Evolutionary conservation across 140 eudicot genomes (phyloP), one percentile per base, ranked within the genome.

Genomic region (Stevia rebaudiana): DNA sequence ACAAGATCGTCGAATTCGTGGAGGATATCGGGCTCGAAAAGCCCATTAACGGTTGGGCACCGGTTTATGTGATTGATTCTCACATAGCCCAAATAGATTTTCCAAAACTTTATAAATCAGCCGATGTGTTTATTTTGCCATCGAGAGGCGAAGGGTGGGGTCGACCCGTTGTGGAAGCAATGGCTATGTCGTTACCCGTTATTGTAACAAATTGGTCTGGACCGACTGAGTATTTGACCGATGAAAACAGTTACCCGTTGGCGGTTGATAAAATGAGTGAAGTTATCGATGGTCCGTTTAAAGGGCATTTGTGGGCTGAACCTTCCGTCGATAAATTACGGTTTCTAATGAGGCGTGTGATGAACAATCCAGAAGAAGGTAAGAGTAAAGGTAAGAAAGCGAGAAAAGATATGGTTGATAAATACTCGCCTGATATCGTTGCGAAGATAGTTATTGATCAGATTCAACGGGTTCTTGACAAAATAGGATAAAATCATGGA

Each of bases 71-170:
- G 65, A 79, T 89, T 43, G 82, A 83, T 66, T 58, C 66, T 21
- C 97, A 89, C 54, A 79, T 89, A 51, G 72, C 91, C 65, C 97
- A 89, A 37, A 73, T 73, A 59, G 89, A 86, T 28, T 73, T 89
- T 24, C 97, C 97, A 0, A 54, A 75, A 41, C 67, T 89, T 56
- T 86, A 89, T 48, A 89, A 83, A 74, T 79, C 92, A 10, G 92
- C 92, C 13, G 62, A 86, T 68, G 91, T 80, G n/a, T 89, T 86
- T 72, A 79, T 81, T 6, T 70, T 89, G 21, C 87, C 97, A 1
- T 83, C 95, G 2, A 72, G 97, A 86, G 97, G 95, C 12, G 97
- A 86, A 79, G 95, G 97, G 3, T 89, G 97, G 97, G 97, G 95
- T 25, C 73, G 97, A 33, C 97, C 95, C 0, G 49, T 83, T 15